Base-by-base conservation (phyloP, 2,329 filamentous ascomycete genomes). In the Aureobasidium sp. region DNA sequence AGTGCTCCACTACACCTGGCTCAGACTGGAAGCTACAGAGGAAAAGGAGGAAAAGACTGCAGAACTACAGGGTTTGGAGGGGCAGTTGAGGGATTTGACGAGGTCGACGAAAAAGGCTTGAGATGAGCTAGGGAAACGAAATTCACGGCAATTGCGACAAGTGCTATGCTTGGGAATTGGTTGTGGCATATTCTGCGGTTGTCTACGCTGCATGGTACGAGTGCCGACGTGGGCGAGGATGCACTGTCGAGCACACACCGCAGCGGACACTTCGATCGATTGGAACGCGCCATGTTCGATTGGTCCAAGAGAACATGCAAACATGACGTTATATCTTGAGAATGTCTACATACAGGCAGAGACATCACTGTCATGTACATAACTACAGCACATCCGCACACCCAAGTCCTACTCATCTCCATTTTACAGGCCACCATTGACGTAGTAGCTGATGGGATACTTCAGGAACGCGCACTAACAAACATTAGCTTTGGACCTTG, bases 1-100 rank as follows among this genome's bases (percentile, higher is more conserved):
- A 75, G 69, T 89, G n/a, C 75, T 82, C 15, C 93, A 92, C 75
- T 90, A 84, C 78, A 77, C 76, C 15, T 94, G 90, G 90, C 72
- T 84, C 41, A 89, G 87, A 74, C 79, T 93, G 56, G 89, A 92
- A 73, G 82, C 83, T 37, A 81, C 89, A 60, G 90, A 94, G 76
- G 78, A 83, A 62, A 85, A 82, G 70, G 76, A 77, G 22, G 78
- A 85, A 48, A 83, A 82, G 67, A 75, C 22, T 45, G 45, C 44
- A 17, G 57, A 60, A n/a, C 4, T 60, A 22, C 27, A 60, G 25
- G 41, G 45, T 2, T 31, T 60, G 45, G 57, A 60, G 27, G 27
- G 25, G 9, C 22, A 31, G 11, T 51, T 60, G 57, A 60, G 37
- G 42, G 25, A 42, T n/a, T 9, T 45, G 25, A 29, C 41, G 17